Percentiles rank a stretch among this genome's conserved stretches.
Conservation (phyloP, 140 eudicot genomes). For the Stevia rebaudiana region DNA sequence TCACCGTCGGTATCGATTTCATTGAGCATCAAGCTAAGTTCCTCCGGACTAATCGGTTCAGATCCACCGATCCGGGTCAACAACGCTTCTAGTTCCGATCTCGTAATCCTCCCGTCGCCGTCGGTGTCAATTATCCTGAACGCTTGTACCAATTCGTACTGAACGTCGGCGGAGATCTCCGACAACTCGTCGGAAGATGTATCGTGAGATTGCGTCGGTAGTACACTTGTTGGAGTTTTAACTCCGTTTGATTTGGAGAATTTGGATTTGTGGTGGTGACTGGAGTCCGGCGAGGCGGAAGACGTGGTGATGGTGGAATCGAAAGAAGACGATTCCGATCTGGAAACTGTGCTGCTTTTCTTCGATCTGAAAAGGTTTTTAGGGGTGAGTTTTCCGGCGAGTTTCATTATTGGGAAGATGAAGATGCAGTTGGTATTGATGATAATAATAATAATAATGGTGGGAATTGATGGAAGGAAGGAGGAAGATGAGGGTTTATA, state of each 20-base stretch:
- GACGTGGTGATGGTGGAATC: slow-evolving; percentile 37
- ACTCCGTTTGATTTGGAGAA: slow-evolving; percentile 19
- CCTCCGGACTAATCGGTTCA: slow-evolving; percentile 38
- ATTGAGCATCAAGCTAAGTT: slow-evolving; percentile 38
- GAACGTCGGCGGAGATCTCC: slow-evolving; percentile 28
- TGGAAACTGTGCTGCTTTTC: slow-evolving; percentile 34
- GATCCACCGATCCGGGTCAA: slow-evolving; percentile 41
- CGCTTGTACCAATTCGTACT: slow-evolving; percentile 45
- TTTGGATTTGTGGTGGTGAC: slow-evolving; percentile 2
- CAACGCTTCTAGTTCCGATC: slow-evolving; percentile 39
- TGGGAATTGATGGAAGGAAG: slow-evolving; percentile 12
- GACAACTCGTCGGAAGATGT: slow-evolving; percentile 29
- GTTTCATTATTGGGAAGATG: slow-evolving; percentile 34
- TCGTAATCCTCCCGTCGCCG: slow-evolving; percentile 55
- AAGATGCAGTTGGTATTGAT: not conserved
- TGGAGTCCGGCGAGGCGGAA: slow-evolving; percentile 39
- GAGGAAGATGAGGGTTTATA: slow-evolving; percentile 43
- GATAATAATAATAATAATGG: slow-evolving; percentile 12
- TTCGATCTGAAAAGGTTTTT: slow-evolving; percentile 39
- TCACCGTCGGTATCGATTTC: slow-evolving; percentile 68
- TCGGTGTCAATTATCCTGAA: slow-evolving; percentile 48
- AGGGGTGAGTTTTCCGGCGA: slow-evolving; percentile 38
- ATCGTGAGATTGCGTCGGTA: slow-evolving; percentile 24
- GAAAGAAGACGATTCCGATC: slow-evolving; percentile 49
- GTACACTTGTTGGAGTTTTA: slow-evolving; percentile 55